Evolutionary conservation across 371 early-diverging fungal species (phyloP).

Genomic region (Syncephalis plumigaleata): DNA sequence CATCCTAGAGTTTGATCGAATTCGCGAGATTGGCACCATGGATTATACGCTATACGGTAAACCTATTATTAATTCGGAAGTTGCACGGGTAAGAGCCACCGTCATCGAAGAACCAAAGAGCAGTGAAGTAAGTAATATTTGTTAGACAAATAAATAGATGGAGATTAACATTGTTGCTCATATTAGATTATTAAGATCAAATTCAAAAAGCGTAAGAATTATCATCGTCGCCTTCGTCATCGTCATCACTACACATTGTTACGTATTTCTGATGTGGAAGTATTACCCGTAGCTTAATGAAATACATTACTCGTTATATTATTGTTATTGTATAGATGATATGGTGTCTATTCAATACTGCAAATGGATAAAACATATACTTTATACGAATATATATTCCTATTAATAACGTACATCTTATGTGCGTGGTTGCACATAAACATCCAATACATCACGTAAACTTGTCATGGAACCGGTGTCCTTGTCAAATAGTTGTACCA

Average conservation of each 20-base stretch:
- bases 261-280: conserved; percentile 52
- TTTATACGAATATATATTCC: too few species aligned
- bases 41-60: conserved; percentile 74
- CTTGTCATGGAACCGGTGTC: conserved; percentile 50
- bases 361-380: too few species aligned
- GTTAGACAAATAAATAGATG: too few species aligned
- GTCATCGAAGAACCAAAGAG: conserved; percentile 84
- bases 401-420: too few species aligned
- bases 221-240: conserved; percentile 49
- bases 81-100: conserved; percentile 60
- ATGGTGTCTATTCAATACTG: too few species aligned
- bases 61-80: conserved; percentile 59
- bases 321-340: too few species aligned
- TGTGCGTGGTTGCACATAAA: conserved; percentile 2
- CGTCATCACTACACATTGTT: conserved; percentile 63
- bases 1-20: conserved; percentile 65
- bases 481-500: conserved; percentile 45
- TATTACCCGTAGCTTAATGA: conserved; percentile 7
- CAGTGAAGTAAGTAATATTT: conserved; percentile 46
- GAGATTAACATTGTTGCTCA: too few species aligned
- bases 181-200: conserved; percentile 21
- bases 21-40: conserved; percentile 72
- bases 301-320: too few species aligned
- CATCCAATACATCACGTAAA: conserved; percentile 17
- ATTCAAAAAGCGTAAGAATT: conserved; percentile 79